A percentile compares a stretch with the other conserved stretches of the same genome.
Conservation (phyloP, 345 rosid species). For the Lepidium aucheri region DNA sequence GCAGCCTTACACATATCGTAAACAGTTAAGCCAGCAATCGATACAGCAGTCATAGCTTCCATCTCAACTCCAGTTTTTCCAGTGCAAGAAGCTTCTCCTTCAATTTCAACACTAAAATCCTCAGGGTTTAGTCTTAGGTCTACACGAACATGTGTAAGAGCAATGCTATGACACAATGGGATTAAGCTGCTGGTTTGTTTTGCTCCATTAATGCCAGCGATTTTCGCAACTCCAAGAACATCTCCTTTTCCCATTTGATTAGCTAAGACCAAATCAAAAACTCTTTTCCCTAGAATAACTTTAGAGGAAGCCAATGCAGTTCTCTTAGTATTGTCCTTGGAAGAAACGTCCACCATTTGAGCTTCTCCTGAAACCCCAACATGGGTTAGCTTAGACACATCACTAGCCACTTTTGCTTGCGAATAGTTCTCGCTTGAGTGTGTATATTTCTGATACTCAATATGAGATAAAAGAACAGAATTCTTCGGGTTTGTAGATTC, state of each 20-base stretch:
- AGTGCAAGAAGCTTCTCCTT: constrained; percentile 74
- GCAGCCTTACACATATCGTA: constrained; percentile 99
- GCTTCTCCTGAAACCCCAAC: constrained; percentile 63
- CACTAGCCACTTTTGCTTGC: constrained; percentile 8
- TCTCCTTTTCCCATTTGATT: constrained; percentile 91
- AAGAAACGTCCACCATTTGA: constrained; percentile 91
- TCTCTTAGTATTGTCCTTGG: constrained; percentile 55
- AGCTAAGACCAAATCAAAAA: constrained; percentile 69
- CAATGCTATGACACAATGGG: constrained; percentile 82
- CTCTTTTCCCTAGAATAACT: constrained; percentile 61
- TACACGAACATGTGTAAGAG: constrained; percentile 54
- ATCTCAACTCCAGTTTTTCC: constrained; percentile 92
- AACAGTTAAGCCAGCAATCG: constrained; percentile 78
- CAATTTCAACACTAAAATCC: constrained; percentile 57
- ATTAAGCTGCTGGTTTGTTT: constrained; percentile 81
- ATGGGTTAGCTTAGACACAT: constrained; percentile 43
- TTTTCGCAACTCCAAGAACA: constrained; percentile 83
- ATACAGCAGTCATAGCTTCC: constrained; percentile 88
- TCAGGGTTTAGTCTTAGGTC: constrained; percentile 56
- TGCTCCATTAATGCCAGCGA: constrained; percentile 86
- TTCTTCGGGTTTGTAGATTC: constrained; percentile 11
- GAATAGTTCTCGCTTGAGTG: constrained; percentile 11
- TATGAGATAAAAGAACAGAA: not conserved
- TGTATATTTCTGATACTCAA: not conserved
- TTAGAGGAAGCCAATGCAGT: constrained; percentile 73